Base-by-base conservation (phyloP, 768 basidiomycete genomes). In the Amanita pallidorosea region DNA sequence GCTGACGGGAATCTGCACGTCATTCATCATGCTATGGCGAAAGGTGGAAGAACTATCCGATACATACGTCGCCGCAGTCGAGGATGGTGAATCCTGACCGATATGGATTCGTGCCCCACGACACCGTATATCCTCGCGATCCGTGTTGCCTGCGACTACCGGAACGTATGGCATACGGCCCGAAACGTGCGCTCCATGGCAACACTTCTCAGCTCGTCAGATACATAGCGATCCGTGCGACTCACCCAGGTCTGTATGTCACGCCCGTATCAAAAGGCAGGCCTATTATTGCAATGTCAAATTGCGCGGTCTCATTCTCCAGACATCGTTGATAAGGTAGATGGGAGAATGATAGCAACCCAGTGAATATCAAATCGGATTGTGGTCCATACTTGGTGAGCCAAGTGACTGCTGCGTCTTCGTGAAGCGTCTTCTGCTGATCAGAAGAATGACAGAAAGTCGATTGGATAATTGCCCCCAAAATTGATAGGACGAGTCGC, bases 131-230 rank as follows among this genome's bases (percentile, higher is more conserved):
- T 2, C 81, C 82, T 15, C 73, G 65, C 15, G 63, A 52, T 7
- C 70, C 66, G n/a, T 73, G 65, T 59, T 85, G 83, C 42, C 88
- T 70, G 49, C 85, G 71, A 60, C 83, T 85, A 2, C 88, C 88
- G 4, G 83, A 83, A 38, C 92, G 80, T 56, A 94, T 88, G 7
- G 82, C 91, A 60, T 79, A 80, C 1, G 90, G 90, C 7, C 91
- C 91, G 66, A 94, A 94, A 7, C 91, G 79, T 11, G 90, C 90
- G 4, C 89, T 90, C 27, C 23, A 31, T 29, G 17, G 33, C 13
- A 33, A 33, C 33, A 13, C 33, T 4, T 13, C 33, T 33, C 33
- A 33, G 33, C 5, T 7, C 33, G 33, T 13, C 33, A 13, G 29
- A 9, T 33, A 12, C 4, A 33, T 33, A 13, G 13, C 13, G 33